phyloP scores from a whole-genome alignment of 257 asterid species.

The Capsicum baccatum region DNA sequence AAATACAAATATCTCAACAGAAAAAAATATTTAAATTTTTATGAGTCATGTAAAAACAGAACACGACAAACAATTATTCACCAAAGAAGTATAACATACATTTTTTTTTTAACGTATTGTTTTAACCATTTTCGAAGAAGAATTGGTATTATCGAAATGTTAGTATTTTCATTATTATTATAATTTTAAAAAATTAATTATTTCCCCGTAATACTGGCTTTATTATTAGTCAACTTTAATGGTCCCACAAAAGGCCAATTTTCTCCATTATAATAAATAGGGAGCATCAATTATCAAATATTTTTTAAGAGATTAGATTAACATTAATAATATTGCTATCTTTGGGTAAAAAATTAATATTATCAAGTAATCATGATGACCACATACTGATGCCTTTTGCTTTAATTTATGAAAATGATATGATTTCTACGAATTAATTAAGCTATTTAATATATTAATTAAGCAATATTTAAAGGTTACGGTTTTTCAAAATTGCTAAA shows the following conservation, averaged over 20 bases:
- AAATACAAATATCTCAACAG: too few relatives aligned
- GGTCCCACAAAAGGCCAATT: constrained; percentile 4
- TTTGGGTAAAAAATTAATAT: neutral
- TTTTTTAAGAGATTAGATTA: neutral
- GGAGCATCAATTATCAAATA: constrained; percentile 17
- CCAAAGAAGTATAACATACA: too few relatives aligned
- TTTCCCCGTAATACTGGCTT: neutral
- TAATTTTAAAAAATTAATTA: neutral
- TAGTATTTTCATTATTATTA: neutral
- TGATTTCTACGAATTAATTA: neutral
- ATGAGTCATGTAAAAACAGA: too few relatives aligned
- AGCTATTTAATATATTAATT: neutral
- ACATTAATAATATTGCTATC: neutral
- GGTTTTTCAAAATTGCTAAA: neutral
- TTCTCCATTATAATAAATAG: constrained; percentile 7
- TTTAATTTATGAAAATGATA: neutral
- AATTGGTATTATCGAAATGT: neutral
- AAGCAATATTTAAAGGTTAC: neutral
- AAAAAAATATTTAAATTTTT: too few relatives aligned
- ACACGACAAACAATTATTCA: too few relatives aligned
- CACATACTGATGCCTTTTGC: neutral
- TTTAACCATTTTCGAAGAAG: neutral
- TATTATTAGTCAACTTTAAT: constrained; percentile 11
- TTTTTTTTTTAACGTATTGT: too few relatives aligned
- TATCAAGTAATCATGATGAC: constrained; percentile 25